A percentile compares a stretch with the other conserved stretches of the same genome.
Conservation (phyloP, 139 green algal species). For the Asterochloris erici region DNA sequence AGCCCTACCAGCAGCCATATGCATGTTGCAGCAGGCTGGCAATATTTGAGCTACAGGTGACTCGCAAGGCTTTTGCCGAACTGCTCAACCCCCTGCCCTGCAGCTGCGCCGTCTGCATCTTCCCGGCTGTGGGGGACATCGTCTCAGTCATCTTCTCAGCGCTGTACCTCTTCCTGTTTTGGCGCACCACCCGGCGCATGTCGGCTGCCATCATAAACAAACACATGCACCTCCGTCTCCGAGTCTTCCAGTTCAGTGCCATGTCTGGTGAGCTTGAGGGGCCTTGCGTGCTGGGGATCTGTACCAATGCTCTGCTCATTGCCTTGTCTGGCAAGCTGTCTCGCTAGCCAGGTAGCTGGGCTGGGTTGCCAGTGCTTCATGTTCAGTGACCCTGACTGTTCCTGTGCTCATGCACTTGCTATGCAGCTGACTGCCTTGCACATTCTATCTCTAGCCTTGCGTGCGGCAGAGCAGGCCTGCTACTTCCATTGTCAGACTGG, state of each 20-base stretch:
- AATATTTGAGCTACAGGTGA: no score
- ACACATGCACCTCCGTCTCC: conserved; percentile 12
- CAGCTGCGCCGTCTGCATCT: conserved; percentile 15
- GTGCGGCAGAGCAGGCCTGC: no score
- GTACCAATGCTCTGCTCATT: no score
- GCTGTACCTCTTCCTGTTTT: not conserved
- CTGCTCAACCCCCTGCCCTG: not conserved
- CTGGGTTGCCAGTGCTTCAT: no score
- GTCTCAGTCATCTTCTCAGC: conserved; percentile 1
- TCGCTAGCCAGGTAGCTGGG: no score
- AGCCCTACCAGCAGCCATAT: not conserved
- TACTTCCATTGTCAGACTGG: no score
- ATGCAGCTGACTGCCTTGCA: no score
- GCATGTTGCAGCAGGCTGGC: not conserved
- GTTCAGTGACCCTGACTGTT: no score
- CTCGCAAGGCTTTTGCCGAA: not conserved
- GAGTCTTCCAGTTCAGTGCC: conserved; percentile 2
- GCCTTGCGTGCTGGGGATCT: no score
- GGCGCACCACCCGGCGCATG: not conserved
- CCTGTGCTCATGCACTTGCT: no score
- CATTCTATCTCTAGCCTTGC: no score
- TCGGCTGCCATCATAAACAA: conserved; percentile 14
- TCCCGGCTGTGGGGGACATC: conserved; percentile 20
- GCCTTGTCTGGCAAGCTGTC: no score
- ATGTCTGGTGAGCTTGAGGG: not conserved